Conservation (phyloP, 306 rosid species). For the Ceratonia siliqua region DNA sequence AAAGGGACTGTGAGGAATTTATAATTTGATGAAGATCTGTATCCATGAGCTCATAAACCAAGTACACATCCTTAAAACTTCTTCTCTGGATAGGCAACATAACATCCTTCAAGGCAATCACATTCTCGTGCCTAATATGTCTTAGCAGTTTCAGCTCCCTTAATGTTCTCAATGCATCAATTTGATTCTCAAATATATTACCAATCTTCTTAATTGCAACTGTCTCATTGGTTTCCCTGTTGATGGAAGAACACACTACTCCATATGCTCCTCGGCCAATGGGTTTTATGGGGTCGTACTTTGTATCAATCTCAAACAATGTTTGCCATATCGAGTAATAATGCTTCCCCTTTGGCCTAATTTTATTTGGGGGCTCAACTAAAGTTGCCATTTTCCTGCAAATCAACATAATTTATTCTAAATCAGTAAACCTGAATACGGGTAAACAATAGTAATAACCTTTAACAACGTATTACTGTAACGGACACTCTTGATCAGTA, state of each 20-base stretch:
- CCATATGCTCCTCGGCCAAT: constrained; percentile 88
- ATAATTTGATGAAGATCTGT: constrained; percentile 86
- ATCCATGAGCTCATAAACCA: constrained; percentile 96
- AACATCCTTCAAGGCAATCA: constrained; percentile 82
- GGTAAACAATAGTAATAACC: constrained; percentile 6
- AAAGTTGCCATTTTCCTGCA: constrained; percentile 69
- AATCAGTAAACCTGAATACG: constrained; percentile 14
- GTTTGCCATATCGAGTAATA: constrained; percentile 72
- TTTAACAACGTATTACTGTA: constrained; percentile 20
- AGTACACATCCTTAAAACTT: constrained; percentile 77
- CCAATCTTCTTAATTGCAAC: constrained; percentile 88
- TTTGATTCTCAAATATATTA: constrained; percentile 64
- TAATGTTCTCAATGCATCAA: constrained; percentile 71
- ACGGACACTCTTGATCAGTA: constrained; percentile 14
- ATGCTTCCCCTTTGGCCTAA: constrained; percentile 66
- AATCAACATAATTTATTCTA: constrained; percentile 25
- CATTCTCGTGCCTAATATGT: constrained; percentile 73
- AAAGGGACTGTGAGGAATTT: constrained; percentile 69
- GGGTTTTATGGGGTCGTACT: constrained; percentile 78
- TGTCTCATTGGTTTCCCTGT: constrained; percentile 73
- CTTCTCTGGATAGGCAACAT: constrained; percentile 69
- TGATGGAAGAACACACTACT: constrained; percentile 82
- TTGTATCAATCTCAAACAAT: constrained; percentile 80
- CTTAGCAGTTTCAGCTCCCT: constrained; percentile 85
- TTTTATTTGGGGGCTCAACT: constrained; percentile 69